Base-by-base conservation (phyloP, 805 yeast species). In the Candida insectalens region DNA sequence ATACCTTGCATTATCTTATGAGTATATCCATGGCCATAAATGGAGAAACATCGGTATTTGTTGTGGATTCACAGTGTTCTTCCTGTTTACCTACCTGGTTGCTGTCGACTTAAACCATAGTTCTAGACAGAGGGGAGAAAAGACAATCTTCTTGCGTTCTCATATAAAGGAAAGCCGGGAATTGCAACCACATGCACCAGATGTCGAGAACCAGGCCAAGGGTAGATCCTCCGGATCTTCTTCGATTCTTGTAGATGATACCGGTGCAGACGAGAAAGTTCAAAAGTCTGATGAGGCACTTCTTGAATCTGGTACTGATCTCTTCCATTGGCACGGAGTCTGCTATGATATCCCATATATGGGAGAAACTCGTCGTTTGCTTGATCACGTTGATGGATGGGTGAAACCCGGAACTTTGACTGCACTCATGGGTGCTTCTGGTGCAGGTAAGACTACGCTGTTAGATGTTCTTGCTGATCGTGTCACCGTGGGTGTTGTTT, bases 11-110 rank as follows among this genome's bases (percentile, higher is more conserved):
- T 49, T 43, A 7, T 51, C 74, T n/a, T 82, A 50, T 52, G 46
- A 49, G 22, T 83, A 76, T 60, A 53, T 47, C 29, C 66, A 65
- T 46, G 40, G 53, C n/a, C 81, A 83, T 52, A 68, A 69, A 29
- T 83, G 94, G 94, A 71, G 92, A 58, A 78, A 83, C 51, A 66
- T 75, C 40, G 94, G 85, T 47, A 77, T 81, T 42, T 50, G 64
- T 19, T 32, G 74, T 37, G 82, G 64, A 1, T 80, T 64, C 50
- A 54, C 55, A 16, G 37, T 75, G 25, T 65, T 74, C 51, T 74
- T 79, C 55, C 60, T 77, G 34, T 43, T 42, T 34, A 61, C 69
- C 12, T 77, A 77, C 49, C 50, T 78, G 38, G 26, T 59, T 3
- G 59, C 71, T 39, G 62, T 72, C 33, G 85, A 79, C 50, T 60